Evolutionary conservation across 805 yeast genomes (phyloP), one percentile per base, ranked within the genome.

Genomic region (Cyberlindnera maclurae): DNA sequence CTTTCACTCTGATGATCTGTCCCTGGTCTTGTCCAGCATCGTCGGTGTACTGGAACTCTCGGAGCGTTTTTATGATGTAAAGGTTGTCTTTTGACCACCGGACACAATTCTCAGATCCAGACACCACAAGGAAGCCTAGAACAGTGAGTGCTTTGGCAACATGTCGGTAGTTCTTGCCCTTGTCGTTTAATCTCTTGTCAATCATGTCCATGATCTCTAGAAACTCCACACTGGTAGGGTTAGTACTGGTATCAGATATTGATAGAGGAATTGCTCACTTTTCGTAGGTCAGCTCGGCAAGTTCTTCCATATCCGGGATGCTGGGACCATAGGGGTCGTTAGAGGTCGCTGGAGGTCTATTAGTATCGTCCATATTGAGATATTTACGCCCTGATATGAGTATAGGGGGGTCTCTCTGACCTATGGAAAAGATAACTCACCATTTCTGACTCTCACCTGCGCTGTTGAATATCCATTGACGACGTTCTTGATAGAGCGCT

Each of bases 121-220:
- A 74, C 50, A 93, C 76, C 15, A 89, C 87, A 41, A 89, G 67
- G 62, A 80, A 90, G 54, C 89, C 96, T 50, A 90, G 70, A n/a
- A 90, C 79, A 2, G 95, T 82, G 45, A 90, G 69, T 1, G 95
- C 80, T 61, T 90, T 93, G 46, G 94, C 89, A 36, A 90, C 89
- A 59, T 90, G 98, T 49, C 96, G 75, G 97, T 97, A 90, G 64
- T 90, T 84, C 60, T 88, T 89, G 44, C 97, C 97, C 67, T 89
- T 89, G 58, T 90, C 97, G 56, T 90, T 90, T 47, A 90, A 66
- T 46, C 98, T 74, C 49, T 87, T 77, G 63, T 90, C 97, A 33
- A 90, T 63, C 81, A 90, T 87, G 55, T 90, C 97, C 94, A 90
- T 84, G 34, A 88, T 77, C 56, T 88, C 95, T 54, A 87, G 70